Evolutionary conservation across 2,329 filamentous ascomycete species (phyloP).

Genomic region (Aspergillus fumigatus): DNA sequence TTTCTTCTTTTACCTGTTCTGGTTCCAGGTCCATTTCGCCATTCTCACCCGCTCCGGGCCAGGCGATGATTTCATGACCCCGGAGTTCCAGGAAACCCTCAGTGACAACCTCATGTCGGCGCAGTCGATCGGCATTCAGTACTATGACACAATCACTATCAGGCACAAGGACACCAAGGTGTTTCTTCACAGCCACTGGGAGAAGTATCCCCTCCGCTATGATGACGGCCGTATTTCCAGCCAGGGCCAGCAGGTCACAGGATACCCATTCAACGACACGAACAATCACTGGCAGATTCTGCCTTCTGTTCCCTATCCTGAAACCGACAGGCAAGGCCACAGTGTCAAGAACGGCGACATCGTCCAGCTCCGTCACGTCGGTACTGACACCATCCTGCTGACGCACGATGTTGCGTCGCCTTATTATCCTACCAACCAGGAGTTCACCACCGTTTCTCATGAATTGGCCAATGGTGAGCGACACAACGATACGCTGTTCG

Average conservation of each 20-base stretch:
- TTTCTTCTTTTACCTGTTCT: conserved; percentile 98
- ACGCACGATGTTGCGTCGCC: conserved; percentile 97
- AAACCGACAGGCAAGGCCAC: conserved; percentile 56
- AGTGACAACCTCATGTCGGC: conserved; percentile 91
- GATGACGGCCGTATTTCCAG: conserved; percentile 96
- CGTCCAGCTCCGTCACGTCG: conserved; percentile 79
- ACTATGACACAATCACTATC: conserved; percentile 82
- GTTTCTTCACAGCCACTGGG: conserved; percentile 88
- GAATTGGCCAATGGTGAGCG: conserved; percentile 70
- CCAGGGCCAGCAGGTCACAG: conserved; percentile 96
- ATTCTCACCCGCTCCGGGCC: conserved; percentile 85
- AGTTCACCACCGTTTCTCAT: conserved; percentile 78
- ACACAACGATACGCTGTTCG: conserved; percentile 86
- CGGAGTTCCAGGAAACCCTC: conserved; percentile 94
- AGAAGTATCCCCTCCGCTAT: conserved; percentile 87
- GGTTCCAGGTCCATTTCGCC: conserved; percentile 99
- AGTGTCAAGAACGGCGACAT: conserved; percentile 78
- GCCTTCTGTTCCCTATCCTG: conserved; percentile 53
- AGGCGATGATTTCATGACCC: conserved; percentile 98
- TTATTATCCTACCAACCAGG: conserved; percentile 94
- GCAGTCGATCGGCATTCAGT: conserved; percentile 80
- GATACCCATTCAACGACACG: conserved; percentile 96
- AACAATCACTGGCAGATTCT: conserved; percentile 98
- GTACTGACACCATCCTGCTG: conserved; percentile 79
- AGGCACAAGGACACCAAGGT: conserved; percentile 97